These are phyloP conservation scores for Elaeagnus macrophylla DNA, from an alignment of 306 rosid genomes.

Conservation along the genomic window DNA sequence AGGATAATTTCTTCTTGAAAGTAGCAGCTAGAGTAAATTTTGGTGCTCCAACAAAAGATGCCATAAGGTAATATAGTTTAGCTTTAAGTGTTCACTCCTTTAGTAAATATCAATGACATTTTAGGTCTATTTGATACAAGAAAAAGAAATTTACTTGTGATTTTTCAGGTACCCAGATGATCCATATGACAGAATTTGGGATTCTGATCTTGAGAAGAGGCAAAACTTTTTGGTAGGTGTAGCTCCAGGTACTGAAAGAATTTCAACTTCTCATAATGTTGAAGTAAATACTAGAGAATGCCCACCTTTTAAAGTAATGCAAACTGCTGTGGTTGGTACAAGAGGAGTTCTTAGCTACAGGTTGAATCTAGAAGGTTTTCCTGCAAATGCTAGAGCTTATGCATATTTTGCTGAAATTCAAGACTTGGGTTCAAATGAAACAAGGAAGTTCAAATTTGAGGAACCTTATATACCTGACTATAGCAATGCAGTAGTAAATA, in stretches of 20 bases:
- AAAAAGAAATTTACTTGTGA: no score
- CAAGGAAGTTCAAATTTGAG: constrained; percentile 62
- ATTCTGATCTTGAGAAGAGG: constrained; percentile 77
- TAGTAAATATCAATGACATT: no score
- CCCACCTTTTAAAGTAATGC: constrained; percentile 85
- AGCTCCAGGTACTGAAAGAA: constrained; percentile 82
- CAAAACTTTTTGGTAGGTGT: constrained; percentile 86
- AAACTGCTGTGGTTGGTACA: constrained; percentile 77
- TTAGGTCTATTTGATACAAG: no score
- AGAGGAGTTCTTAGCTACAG: constrained; percentile 60
- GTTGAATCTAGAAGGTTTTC: constrained; percentile 73
- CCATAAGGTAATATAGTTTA: constrained; percentile 38
- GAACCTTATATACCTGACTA: constrained; percentile 62
- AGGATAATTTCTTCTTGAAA: constrained; percentile 67
- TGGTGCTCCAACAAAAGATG: constrained; percentile 68
- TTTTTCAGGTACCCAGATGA: constrained; percentile 89
- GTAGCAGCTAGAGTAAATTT: constrained; percentile 90
- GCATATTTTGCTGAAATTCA: constrained; percentile 83
- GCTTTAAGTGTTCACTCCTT: not conserved
- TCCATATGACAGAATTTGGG: constrained; percentile 89
- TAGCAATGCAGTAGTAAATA: constrained; percentile 78
- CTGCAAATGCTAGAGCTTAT: constrained; percentile 77
- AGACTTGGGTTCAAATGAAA: constrained; percentile 56
- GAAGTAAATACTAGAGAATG: constrained; percentile 53
- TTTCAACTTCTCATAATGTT: constrained; percentile 50